Evolutionary conservation across 805 yeast genomes (phyloP).

Genomic region (Saturnispora silvae): DNA sequence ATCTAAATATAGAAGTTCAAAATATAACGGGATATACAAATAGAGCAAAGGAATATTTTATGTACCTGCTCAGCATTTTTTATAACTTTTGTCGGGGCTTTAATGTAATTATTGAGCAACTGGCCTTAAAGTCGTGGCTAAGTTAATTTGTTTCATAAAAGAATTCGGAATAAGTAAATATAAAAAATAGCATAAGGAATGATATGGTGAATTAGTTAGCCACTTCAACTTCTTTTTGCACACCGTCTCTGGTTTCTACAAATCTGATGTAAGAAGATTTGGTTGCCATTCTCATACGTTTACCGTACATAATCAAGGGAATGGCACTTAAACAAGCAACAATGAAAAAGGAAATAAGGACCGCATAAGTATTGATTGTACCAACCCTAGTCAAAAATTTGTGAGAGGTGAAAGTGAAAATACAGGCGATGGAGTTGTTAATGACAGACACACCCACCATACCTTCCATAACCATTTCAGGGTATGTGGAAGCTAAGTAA

Average conservation of each 20-base stretch:
- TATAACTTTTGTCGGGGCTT: too few relatives aligned
- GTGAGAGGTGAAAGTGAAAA: constrained; percentile 57
- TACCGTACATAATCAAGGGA: constrained; percentile 41
- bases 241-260: constrained; percentile 42
- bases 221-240: constrained; percentile 9
- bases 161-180: too few relatives aligned
- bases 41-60: too few relatives aligned
- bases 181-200: too few relatives aligned
- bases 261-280: constrained; percentile 43
- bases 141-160: too few relatives aligned
- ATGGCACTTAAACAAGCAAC: constrained; percentile 38
- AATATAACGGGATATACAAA: too few relatives aligned
- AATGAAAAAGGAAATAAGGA: constrained; percentile 49
- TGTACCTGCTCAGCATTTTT: too few relatives aligned
- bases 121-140: too few relatives aligned
- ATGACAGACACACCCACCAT: constrained; percentile 61
- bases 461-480: constrained; percentile 59
- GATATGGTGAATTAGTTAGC: too few relatives aligned
- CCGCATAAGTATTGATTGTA: constrained; percentile 47
- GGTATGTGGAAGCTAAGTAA: constrained; percentile 57
- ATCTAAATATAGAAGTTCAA: too few relatives aligned
- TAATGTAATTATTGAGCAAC: too few relatives aligned
- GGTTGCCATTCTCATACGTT: constrained; percentile 45
- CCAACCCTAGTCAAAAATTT: constrained; percentile 49
- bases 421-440: constrained; percentile 56